These are phyloP conservation scores for Apiospora phragmitis DNA, from an alignment of 2,329 filamentous ascomycete genomes.

Conservation along the genomic window DNA sequence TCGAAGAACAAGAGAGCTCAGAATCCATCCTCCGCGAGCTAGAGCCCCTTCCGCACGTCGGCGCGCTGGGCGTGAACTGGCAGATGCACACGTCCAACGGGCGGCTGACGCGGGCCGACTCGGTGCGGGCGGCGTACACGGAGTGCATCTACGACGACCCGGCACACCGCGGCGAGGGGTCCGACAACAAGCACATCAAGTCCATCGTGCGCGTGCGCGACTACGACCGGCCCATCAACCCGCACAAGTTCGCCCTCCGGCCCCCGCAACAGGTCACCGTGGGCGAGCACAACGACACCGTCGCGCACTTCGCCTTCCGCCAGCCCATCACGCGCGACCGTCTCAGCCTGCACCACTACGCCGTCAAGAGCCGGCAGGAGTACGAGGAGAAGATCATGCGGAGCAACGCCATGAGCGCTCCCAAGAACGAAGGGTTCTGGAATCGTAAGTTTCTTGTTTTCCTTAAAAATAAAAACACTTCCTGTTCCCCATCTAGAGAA, in stretches of 20 bases:
- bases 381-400: constrained; percentile 29
- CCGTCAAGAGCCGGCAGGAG: constrained; percentile 33
- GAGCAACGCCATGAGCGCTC: constrained; percentile 27
- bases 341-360: constrained; percentile 34
- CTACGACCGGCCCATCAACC: constrained; percentile 20
- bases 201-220: constrained; percentile 30
- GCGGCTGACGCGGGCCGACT: constrained; percentile 24
- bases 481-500: background rate
- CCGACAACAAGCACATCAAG: constrained; percentile 33
- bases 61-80: constrained; percentile 34
- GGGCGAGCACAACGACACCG: constrained; percentile 27
- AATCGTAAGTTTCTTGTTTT: constrained; percentile 10
- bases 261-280: constrained; percentile 22
- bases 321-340: constrained; percentile 30
- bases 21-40: constrained; percentile 26
- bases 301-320: constrained; percentile 22
- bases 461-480: background rate
- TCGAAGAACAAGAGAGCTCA: constrained; percentile 23
- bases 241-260: constrained; percentile 25
- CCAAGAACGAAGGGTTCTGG: constrained; percentile 26
- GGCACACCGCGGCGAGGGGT: constrained; percentile 16
- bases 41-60: constrained; percentile 25
- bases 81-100: constrained; percentile 30
- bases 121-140: constrained; percentile 28
- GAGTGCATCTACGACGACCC: constrained; percentile 28